Conservation (phyloP, 352 stramenopile genomes). For the Pythium diclinum region DNA sequence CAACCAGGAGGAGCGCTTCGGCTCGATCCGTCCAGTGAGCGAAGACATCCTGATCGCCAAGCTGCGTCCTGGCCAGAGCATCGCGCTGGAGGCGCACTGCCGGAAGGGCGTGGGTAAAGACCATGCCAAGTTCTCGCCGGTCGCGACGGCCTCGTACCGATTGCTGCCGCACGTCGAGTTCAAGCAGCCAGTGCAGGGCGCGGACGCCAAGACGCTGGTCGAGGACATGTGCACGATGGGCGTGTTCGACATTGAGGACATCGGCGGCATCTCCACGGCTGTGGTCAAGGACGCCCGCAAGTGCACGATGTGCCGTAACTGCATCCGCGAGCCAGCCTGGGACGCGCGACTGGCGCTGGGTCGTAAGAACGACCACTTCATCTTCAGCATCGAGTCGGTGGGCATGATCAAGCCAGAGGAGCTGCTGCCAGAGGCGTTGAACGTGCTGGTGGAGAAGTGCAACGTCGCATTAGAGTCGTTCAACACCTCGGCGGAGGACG, state of each 20-base stretch:
- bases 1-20: conserved; percentile 92
- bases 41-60: conserved; percentile 97
- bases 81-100: conserved; percentile 94
- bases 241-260: conserved; percentile 92
- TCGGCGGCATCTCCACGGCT: conserved; percentile 65
- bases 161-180: conserved; percentile 87
- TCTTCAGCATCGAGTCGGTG: conserved; percentile 89
- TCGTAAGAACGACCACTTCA: conserved; percentile 95
- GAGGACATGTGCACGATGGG: conserved; percentile 73
- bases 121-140: conserved; percentile 97
- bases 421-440: conserved; percentile 71
- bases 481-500: conserved; percentile 44
- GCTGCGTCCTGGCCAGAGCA: conserved; percentile 94
- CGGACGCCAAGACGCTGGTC: conserved; percentile 55
- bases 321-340: conserved; percentile 88
- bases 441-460: conserved; percentile 81
- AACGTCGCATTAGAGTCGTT: conserved; percentile 83
- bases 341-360: conserved; percentile 88
- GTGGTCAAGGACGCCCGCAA: conserved; percentile 81
- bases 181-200: conserved; percentile 55
- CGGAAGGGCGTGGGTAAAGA: conserved; percentile 95
- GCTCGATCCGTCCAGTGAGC: conserved; percentile 81
- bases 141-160: conserved; percentile 95
- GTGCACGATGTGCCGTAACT: conserved; percentile 97
- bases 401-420: conserved; percentile 87